Conservation (phyloP, 768 basidiomycete genomes). For the Gyrodon lividus region DNA sequence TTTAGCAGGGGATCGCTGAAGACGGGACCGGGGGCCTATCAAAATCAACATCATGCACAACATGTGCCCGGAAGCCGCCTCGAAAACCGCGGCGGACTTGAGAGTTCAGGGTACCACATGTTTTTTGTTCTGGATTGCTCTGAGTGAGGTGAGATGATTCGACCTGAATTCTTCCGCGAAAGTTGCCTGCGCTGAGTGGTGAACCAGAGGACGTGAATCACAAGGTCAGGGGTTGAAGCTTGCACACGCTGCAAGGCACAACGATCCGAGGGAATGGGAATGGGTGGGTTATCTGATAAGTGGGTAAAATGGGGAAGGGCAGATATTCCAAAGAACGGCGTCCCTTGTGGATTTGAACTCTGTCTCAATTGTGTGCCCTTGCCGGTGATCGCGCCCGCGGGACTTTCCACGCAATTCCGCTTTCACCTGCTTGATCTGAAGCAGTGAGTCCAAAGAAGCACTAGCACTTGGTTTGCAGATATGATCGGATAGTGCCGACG, state of each 20-base stretch:
- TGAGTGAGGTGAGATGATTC: neutral
- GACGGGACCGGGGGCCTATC: constrained; percentile 15
- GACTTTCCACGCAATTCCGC: constrained; percentile 17
- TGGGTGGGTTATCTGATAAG: constrained; percentile 14
- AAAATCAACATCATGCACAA: neutral
- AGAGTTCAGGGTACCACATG: neutral
- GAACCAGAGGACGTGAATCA: neutral
- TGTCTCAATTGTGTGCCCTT: constrained; percentile 6
- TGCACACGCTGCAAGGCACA: neutral
- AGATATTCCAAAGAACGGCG: neutral
- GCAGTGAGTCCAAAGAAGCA: constrained; percentile 16
- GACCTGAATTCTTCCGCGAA: constrained; percentile 3
- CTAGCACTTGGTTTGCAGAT: constrained; percentile 13
- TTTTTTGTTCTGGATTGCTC: neutral
- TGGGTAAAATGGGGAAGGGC: neutral
- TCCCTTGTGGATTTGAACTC: neutral
- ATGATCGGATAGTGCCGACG: constrained; percentile 12
- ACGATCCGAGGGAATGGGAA: neutral
- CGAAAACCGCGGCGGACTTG: constrained; percentile 1
- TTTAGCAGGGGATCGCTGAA: constrained; percentile 24
- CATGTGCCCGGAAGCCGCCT: constrained; percentile 1
- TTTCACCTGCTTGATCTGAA: constrained; percentile 21
- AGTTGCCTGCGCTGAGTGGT: neutral
- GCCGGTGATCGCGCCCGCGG: constrained; percentile 18
- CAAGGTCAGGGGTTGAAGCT: neutral